A percentile compares a stretch with the other conserved stretches of the same genome.
phyloP scores from a whole-genome alignment of 2,329 filamentous ascomycete genomes.

The Nigrospora osmanthi region DNA sequence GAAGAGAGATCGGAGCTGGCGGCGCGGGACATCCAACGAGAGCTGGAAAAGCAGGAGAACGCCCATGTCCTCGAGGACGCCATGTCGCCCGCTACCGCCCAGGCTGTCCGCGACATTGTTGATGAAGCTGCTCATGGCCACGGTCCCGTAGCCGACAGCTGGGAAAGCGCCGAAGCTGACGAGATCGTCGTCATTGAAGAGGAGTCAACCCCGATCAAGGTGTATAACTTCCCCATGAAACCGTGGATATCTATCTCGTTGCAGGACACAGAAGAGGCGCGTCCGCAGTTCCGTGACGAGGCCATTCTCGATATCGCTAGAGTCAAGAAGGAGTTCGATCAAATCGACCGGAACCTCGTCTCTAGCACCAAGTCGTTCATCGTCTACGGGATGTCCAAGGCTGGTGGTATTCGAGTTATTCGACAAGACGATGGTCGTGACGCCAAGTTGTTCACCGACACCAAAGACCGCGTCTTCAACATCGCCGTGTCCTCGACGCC shows the following conservation, averaged over 20 bases:
- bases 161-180: constrained; percentile 80
- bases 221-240: constrained; percentile 94
- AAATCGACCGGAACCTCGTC: constrained; percentile 88
- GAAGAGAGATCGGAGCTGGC: constrained; percentile 39
- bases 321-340: constrained; percentile 95
- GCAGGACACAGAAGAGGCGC: constrained; percentile 46
- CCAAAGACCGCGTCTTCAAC: constrained; percentile 91
- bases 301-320: constrained; percentile 87
- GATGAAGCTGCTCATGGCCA: constrained; percentile 52
- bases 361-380: constrained; percentile 88
- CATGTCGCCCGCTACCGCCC: constrained; percentile 42
- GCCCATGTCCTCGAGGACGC: constrained; percentile 44
- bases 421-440: constrained; percentile 89
- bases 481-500: constrained; percentile 71
- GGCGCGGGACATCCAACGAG: constrained; percentile 41
- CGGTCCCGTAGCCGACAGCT: constrained; percentile 69
- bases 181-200: constrained; percentile 59
- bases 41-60: constrained; percentile 47
- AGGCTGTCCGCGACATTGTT: constrained; percentile 39
- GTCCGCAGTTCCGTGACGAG: constrained; percentile 65
- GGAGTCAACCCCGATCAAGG: constrained; percentile 59
- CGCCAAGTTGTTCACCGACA: constrained; percentile 84
- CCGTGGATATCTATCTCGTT: constrained; percentile 90
- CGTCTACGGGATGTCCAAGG: constrained; percentile 88
- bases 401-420: constrained; percentile 86